Percentiles rank a stretch among this genome's conserved stretches.
Conservation (phyloP, 106 monocot genomes). For the Dendrobium nobile region DNA sequence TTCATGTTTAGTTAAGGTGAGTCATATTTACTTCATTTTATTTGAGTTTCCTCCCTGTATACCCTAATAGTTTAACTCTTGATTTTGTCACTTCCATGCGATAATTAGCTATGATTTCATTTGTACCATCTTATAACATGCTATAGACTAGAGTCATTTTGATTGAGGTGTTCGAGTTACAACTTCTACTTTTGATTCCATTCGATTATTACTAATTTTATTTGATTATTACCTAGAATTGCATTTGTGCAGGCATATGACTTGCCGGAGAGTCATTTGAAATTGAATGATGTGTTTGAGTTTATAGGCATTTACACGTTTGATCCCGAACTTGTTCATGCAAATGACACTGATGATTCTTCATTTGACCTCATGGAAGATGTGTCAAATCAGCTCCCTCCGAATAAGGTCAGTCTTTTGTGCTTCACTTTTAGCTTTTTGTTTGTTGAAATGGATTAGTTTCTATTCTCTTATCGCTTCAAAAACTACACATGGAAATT, state of each 20-base stretch:
- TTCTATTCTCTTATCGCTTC: not conserved
- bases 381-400: conserved; percentile 56
- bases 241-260: conserved; percentile 60
- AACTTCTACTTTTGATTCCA: no score
- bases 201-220: not conserved
- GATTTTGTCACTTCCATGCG: not conserved
- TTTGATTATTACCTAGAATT: not conserved
- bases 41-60: not conserved
- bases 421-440: not conserved
- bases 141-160: not conserved
- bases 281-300: conserved; percentile 87
- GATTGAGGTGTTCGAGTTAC: not conserved
- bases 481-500: not conserved
- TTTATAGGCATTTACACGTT: conserved; percentile 94
- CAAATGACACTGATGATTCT: conserved; percentile 42
- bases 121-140: not conserved
- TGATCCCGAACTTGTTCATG: conserved; percentile 61
- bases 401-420: conserved; percentile 62
- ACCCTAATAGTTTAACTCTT: not conserved
- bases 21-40: not conserved
- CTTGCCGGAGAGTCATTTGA: conserved; percentile 61
- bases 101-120: not conserved
- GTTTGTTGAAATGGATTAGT: not conserved
- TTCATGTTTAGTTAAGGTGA: conserved; percentile 79
- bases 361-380: conserved; percentile 73